These are phyloP conservation scores for Curvularia verruculosa DNA, from an alignment of 2,329 filamentous ascomycete genomes.

Conservation along the genomic window DNA sequence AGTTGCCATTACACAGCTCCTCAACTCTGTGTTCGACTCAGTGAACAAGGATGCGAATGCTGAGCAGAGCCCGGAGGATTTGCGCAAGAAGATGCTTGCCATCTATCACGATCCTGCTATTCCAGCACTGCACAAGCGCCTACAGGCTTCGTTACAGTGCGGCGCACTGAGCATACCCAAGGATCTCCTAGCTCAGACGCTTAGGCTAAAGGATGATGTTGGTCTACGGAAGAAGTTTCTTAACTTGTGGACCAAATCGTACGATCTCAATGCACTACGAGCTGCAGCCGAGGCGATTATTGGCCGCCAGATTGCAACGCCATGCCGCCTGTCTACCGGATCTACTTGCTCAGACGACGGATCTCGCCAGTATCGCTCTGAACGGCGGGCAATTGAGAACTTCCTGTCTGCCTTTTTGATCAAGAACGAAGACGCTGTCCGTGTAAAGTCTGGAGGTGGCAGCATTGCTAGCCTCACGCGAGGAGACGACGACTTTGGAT, in stretches of 20 bases:
- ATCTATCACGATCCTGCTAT: slow-evolving; percentile 62
- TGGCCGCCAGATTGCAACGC: slow-evolving; percentile 57
- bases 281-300: slow-evolving; percentile 64
- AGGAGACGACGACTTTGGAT: slow-evolving; percentile 51
- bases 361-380: slow-evolving; percentile 42
- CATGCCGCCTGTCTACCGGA: slow-evolving; percentile 45
- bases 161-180: slow-evolving; percentile 64
- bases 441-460: slow-evolving; percentile 45
- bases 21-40: slow-evolving; percentile 62
- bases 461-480: slow-evolving; percentile 50
- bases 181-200: slow-evolving; percentile 54
- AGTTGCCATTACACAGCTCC: slow-evolving; percentile 63
- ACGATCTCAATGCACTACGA: slow-evolving; percentile 58
- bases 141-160: slow-evolving; percentile 64
- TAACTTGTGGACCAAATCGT: slow-evolving; percentile 64
- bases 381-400: slow-evolving; percentile 54
- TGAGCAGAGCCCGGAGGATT: slow-evolving; percentile 38
- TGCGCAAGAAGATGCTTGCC: slow-evolving; percentile 58
- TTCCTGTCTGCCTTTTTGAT: slow-evolving; percentile 66
- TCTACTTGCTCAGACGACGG: slow-evolving; percentile 45
- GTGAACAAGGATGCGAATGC: slow-evolving; percentile 33
- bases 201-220: slow-evolving; percentile 61
- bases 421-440: slow-evolving; percentile 62
- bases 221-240: slow-evolving; percentile 64
- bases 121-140: slow-evolving; percentile 59